Conservation (phyloP, 306 rosid species). For the Medicago truncatula region MtrunA17r5.0-ANR NC_053046.1:6166001-6166500, state of each 20-base stretch:
- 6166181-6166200: conserved; percentile 58
- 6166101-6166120: conserved; percentile 52
- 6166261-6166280: conserved; percentile 51
- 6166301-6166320: conserved; percentile 30
- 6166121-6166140: conserved; percentile 34
- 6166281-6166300: conserved; percentile 44
- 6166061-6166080: no score
- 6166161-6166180: conserved; percentile 49
- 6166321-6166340: conserved; percentile 48
- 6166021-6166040: no score
- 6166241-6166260: not conserved
- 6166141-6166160: conserved; percentile 42
- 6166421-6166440: conserved; percentile 10
- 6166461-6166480: conserved; percentile 49
- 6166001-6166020: no score
- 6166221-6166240: conserved; percentile 7
- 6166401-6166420: conserved; percentile 3
- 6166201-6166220: no score
- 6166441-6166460: conserved; percentile 55
- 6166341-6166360: conserved; percentile 44
- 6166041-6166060: no score
- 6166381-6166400: conserved; percentile 13
- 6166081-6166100: no score
- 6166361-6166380: conserved; percentile 5
- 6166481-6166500: conserved; percentile 40